Conservation (phyloP, 371 early-diverging fungal species). For the Catenaria anguillulae region DNA sequence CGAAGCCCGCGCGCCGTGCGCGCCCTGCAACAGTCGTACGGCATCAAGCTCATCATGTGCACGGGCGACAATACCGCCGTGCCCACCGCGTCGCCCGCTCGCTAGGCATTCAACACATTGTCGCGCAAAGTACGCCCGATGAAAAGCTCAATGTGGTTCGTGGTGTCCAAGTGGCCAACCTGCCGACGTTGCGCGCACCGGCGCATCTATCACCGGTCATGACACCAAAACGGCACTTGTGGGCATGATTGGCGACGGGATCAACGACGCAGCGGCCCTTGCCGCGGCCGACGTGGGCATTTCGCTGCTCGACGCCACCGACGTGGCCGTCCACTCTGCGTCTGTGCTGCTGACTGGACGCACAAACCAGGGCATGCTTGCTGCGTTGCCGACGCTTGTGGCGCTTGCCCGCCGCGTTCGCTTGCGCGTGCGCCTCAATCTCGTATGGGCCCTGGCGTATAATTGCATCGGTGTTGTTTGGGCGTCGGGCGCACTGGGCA, state of each 20-base stretch:
- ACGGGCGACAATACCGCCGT: conserved; percentile 50
- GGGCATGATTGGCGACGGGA: conserved; percentile 71
- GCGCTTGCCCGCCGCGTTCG: conserved; percentile 45
- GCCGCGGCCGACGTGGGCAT: conserved; percentile 75
- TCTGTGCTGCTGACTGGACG: conserved; percentile 48
- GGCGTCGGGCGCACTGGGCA: conserved; percentile 60
- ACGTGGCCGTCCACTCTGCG: conserved; percentile 65
- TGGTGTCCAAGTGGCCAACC: conserved; percentile 28
- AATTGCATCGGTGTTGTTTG: conserved; percentile 61
- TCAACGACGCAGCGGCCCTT: conserved; percentile 84
- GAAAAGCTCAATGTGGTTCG: conserved; percentile 48
- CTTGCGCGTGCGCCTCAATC: conserved; percentile 54
- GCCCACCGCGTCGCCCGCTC: conserved; percentile 40
- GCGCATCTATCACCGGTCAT: no score
- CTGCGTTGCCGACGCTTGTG: conserved; percentile 48
- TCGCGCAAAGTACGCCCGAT: conserved; percentile 46
- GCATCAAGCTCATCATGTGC: conserved; percentile 53
- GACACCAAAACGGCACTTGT: conserved; percentile 17
- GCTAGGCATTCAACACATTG: conserved; percentile 36
- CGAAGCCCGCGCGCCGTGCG: conserved; percentile 30
- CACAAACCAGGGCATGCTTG: conserved; percentile 39
- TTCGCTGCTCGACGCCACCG: conserved; percentile 58
- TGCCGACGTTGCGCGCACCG: no score
- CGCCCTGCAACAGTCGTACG: conserved; percentile 21
- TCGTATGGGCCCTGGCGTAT: conserved; percentile 66